Base-by-base conservation (phyloP, 495 filamentous ascomycete genomes). In the Penicillium dipodomyicola region DNA sequence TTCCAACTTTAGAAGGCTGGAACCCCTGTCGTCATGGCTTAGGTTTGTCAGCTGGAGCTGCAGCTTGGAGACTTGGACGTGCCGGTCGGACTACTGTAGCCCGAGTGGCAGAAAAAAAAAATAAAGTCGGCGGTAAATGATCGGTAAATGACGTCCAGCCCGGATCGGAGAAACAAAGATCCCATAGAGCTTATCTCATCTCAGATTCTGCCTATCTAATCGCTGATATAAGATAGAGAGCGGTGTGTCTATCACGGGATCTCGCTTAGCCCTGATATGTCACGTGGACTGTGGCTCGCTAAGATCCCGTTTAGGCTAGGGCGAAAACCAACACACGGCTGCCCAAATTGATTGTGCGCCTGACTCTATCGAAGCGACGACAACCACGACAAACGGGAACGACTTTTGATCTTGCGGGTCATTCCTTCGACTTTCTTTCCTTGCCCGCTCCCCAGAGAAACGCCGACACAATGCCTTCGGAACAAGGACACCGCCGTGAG, bases 401-500 rank as follows among this genome's bases (percentile, higher is more conserved):
- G 69, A 72, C 67, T 64, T 64, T 62, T 72, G 74, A 77, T 73
- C 72, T 73, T 73, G 74, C 75, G 73, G 74, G 74, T 73, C 73
- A 75, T 73, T 74, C 68, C 64, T 70, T 77, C 72, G 74, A 77
- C 74, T 71, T 75, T 67, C 71, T 72, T 74, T 73, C 69, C 71
- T 74, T 72, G 72, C 73, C 74, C 70, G 72, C 70, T 70, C 68
- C 70, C 75, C 73, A 76, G 74, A 73, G 67, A 71, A 70, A 62
- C 68, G 64, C 70, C 68, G 77, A 78, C 85, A 89, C 82, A 75
- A 92, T 92, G 88, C 83, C 86, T 85, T 84, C 85, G 69, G 87
- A 88, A 85, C 77, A 86, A 67, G 88, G 88, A 80, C 87, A 91
- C 82, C 84, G 87, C 83, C 82, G 89, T 91, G 80, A 89, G 88